phyloP scores from a whole-genome alignment of 192 early-diverging fungal species.

The Globomyces pollinis-pini region DNA sequence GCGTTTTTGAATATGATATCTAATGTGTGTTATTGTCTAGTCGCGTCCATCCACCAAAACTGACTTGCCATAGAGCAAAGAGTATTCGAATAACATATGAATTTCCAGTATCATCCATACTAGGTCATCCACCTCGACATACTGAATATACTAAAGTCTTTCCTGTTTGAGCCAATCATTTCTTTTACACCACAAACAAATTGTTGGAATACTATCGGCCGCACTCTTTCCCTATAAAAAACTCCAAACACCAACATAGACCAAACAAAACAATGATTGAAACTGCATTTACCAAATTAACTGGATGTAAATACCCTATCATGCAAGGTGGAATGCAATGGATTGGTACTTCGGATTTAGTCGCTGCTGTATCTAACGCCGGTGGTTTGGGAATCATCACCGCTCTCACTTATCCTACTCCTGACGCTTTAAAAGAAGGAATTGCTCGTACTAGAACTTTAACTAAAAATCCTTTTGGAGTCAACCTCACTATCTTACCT shows the following conservation, averaged over 20 bases:
- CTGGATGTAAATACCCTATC: conserved; percentile 5
- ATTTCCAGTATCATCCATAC: not conserved
- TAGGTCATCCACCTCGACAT: conserved; percentile 46
- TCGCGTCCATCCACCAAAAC: too few species aligned
- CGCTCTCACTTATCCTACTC: conserved; percentile 71
- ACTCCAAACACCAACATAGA: not conserved
- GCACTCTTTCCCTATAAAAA: not conserved
- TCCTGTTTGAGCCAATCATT: conserved; percentile 46
- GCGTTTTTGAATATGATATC: too few species aligned
- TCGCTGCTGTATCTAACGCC: conserved; percentile 69
- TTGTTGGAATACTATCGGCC: not conserved
- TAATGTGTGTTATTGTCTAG: too few species aligned
- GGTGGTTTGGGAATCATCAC: conserved; percentile 68
- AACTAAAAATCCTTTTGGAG: conserved; percentile 74
- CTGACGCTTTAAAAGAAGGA: conserved; percentile 62
- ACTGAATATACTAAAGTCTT: conserved; percentile 26
- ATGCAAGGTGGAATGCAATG: conserved; percentile 70
- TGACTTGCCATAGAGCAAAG: too few species aligned
- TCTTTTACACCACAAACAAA: not conserved
- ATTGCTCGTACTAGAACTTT: conserved; percentile 64
- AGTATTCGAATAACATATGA: too few species aligned
- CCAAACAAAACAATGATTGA: conserved; percentile 11
- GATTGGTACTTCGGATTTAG: conserved; percentile 57
- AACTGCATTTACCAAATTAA: conserved; percentile 4
- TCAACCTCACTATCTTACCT: conserved; percentile 73